Evolutionary conservation across 2,329 filamentous ascomycete genomes (phyloP), one percentile per base, ranked within the genome.

Genomic region (Fusarium fracticaudum): DNA sequence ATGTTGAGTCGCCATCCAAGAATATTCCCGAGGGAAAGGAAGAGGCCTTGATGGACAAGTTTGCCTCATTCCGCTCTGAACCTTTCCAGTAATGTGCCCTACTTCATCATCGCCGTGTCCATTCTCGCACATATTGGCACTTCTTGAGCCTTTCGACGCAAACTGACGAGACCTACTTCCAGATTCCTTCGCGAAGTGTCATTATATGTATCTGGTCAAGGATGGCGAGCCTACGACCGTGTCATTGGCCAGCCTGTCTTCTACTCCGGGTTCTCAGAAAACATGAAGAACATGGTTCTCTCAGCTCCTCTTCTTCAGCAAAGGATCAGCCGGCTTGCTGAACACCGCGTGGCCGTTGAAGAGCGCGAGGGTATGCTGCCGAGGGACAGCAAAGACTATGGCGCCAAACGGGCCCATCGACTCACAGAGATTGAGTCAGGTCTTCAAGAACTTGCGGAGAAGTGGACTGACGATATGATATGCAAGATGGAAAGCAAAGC

Each of bases 401-500:
- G 69, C 14, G 65, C 79, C 38, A 86, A 90, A 81, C 86, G 87
- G 64, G 84, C 84, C 9, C 88, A 87, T 71, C 85, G 89, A 63
- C 89, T 87, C 60, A 85, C 84, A 64, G 90, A 93, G 77, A 90
- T 98, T 64, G 91, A 95, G 79, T 86, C 87, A 43, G 92, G 92
- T 66, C 85, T 99, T 51, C 88, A 91, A 62, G 91, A 98, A 79
- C 92, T 98, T 9, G 93, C 94, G 8, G 94, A 96, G 73, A 91
- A 92, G 74, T 92, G 96, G 89, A 94, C 95, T 31, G 94, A 98
- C 80, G 91, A 92, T 72, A 98, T 99, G 96, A 98, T 99, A 71
- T 98, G 96, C 89, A 99, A 99, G 84, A 96, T 98, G 88, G 96
- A 99, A 83, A 97, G 93, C 86, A 97, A 95, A 81, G 86, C 90